Percentiles rank a stretch among this genome's conserved stretches.
phyloP scores from a whole-genome alignment of 1,284 basidiomycete genomes.

The Cutaneotrichosporon arboriforme region DNA sequence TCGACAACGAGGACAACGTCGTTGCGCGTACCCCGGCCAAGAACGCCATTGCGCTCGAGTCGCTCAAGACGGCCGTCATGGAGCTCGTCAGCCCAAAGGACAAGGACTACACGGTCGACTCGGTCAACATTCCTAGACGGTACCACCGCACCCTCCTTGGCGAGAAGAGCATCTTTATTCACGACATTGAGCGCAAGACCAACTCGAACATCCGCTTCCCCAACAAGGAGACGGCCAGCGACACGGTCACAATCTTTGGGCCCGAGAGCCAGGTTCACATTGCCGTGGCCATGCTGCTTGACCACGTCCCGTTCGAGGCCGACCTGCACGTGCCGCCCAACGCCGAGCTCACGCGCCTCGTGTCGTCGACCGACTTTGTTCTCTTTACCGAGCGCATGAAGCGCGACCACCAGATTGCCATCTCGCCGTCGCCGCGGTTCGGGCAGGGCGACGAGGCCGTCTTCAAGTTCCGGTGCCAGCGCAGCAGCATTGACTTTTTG shows the following conservation, averaged over 20 bases:
- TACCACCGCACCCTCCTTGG: conserved; percentile 93
- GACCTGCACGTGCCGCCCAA: conserved; percentile 86
- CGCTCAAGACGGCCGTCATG: conserved; percentile 94
- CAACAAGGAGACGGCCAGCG: conserved; percentile 85
- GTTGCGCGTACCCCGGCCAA: conserved; percentile 95
- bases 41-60: conserved; percentile 92
- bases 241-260: conserved; percentile 78
- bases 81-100: conserved; percentile 95
- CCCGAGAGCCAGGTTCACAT: conserved; percentile 96
- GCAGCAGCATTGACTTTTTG: conserved; percentile 88
- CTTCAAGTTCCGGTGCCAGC: conserved; percentile 92
- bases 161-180: conserved; percentile 94
- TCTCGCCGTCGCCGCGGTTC: conserved; percentile 59
- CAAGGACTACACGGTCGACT: conserved; percentile 64
- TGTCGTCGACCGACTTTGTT: conserved; percentile 71
- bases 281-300: conserved; percentile 89
- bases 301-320: conserved; percentile 95
- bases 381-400: conserved; percentile 79
- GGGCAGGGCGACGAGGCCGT: conserved; percentile 64
- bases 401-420: conserved; percentile 85
- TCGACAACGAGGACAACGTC: conserved; percentile 98
- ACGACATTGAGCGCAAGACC: conserved; percentile 94
- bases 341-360: conserved; percentile 67
- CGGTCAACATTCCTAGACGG: conserved; percentile 82
- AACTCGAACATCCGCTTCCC: conserved; percentile 92